Evolutionary conservation across 2,329 filamentous ascomycete genomes (phyloP).

Genomic region (Verticillium dahliae): DNA sequence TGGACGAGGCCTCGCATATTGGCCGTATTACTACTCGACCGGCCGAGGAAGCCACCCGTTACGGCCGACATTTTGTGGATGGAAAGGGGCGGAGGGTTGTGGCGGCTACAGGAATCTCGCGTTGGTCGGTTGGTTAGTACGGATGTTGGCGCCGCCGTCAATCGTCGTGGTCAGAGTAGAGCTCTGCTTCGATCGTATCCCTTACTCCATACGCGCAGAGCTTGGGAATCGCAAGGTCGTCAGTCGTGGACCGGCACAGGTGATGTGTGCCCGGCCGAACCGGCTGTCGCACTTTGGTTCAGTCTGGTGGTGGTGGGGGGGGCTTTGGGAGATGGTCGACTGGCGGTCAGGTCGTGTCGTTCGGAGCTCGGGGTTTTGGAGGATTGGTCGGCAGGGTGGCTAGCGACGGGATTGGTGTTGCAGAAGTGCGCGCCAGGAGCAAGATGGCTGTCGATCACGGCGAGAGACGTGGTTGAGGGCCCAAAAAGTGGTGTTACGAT

Average conservation of each 20-base stretch:
- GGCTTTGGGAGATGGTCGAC: background rate
- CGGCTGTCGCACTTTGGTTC: background rate
- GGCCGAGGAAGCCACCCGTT: conserved; percentile 57
- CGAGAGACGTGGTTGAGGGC: background rate
- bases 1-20: conserved; percentile 85
- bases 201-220: conserved; percentile 1
- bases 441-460: background rate
- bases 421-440: background rate
- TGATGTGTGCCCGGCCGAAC: background rate
- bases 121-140: background rate
- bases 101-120: background rate
- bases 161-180: background rate
- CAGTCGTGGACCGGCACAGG: background rate
- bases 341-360: background rate
- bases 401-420: background rate
- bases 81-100: background rate
- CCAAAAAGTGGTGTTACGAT: background rate
- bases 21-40: conserved; percentile 57
- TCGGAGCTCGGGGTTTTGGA: background rate
- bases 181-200: background rate
- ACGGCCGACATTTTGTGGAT: conserved; percentile 45
- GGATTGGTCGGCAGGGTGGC: background rate
- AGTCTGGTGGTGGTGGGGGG: background rate
- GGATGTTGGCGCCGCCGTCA: background rate
- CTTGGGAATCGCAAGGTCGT: background rate